phyloP scores from a whole-genome alignment of 2,329 filamentous ascomycete genomes.

The Calonectria hongkongensis region DNA sequence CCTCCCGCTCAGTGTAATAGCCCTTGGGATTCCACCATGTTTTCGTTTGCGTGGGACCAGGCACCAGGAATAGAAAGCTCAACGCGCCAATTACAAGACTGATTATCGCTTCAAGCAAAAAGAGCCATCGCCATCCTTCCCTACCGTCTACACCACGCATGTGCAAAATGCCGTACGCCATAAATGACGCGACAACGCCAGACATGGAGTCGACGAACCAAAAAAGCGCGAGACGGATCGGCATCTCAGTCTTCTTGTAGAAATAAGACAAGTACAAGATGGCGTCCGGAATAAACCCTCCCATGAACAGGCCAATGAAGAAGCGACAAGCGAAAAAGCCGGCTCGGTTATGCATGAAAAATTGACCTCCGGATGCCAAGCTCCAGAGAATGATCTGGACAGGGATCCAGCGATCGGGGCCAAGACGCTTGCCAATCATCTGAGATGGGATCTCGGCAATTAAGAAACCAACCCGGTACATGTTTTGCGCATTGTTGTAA shows the following conservation, averaged over 20 bases:
- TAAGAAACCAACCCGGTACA: constrained; percentile 73
- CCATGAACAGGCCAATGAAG: constrained; percentile 35
- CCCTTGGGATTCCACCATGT: constrained; percentile 62
- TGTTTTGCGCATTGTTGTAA: constrained; percentile 73
- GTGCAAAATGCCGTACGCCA: constrained; percentile 54
- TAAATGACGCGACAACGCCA: constrained; percentile 49
- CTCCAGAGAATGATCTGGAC: constrained; percentile 46
- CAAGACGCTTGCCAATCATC: constrained; percentile 73
- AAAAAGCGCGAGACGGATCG: constrained; percentile 53
- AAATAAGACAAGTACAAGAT: constrained; percentile 55
- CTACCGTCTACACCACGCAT: constrained; percentile 51
- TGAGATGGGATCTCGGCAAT: constrained; percentile 77
- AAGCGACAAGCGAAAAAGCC: constrained; percentile 41
- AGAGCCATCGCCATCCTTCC: constrained; percentile 54
- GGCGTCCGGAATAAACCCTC: constrained; percentile 42
- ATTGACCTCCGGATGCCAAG: constrained; percentile 20
- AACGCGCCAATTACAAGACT: constrained; percentile 41
- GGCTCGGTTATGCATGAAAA: constrained; percentile 36
- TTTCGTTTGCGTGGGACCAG: constrained; percentile 34
- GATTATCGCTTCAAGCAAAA: constrained; percentile 48
- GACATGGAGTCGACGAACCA: constrained; percentile 50
- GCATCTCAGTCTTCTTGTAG: constrained; percentile 53
- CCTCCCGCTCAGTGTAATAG: constrained; percentile 74
- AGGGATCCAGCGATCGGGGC: constrained; percentile 58
- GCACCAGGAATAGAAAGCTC: constrained; percentile 29